Evolutionary conservation across 225 moss, liverwort and hornwort species (phyloP).

Genomic region (Bryum argenteum): DNA sequence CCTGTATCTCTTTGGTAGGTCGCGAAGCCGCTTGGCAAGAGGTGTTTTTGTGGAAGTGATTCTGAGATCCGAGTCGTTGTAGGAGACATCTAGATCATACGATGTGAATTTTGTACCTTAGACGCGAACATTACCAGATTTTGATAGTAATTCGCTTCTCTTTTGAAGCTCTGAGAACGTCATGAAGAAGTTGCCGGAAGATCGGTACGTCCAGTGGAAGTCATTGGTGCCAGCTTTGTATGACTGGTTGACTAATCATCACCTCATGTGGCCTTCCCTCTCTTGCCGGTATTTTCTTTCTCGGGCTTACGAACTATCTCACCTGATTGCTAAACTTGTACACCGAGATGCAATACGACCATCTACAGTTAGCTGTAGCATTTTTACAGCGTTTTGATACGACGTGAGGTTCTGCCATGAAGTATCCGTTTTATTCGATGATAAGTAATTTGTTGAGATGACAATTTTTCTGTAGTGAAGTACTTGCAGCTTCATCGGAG

Average conservation of each 20-base stretch:
- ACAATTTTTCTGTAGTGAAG: not conserved
- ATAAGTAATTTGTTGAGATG: not conserved
- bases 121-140: constrained; percentile 9
- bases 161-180: constrained; percentile 17
- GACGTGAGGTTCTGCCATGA: constrained; percentile 5
- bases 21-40: not conserved
- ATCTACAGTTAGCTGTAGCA: not conserved
- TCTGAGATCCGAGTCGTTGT: not conserved
- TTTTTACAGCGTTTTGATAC: not conserved
- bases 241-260: constrained; percentile 96
- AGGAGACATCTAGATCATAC: not conserved
- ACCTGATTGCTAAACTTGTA: constrained; percentile 1
- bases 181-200: constrained; percentile 51
- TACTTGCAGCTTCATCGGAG: not conserved
- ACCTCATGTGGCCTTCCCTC: constrained; percentile 94
- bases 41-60: not conserved
- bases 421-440: not conserved
- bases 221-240: constrained; percentile 85
- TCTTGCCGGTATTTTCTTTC: constrained; percentile 77
- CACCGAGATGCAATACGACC: not conserved
- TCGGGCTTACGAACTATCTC: not conserved
- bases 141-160: not conserved
- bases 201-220: constrained; percentile 83
- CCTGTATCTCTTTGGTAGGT: not conserved
- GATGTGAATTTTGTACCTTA: not conserved